These are phyloP conservation scores for Hysterium pulicare DNA, from an alignment of 2,329 filamentous ascomycete genomes.

Conservation along the genomic window DNA sequence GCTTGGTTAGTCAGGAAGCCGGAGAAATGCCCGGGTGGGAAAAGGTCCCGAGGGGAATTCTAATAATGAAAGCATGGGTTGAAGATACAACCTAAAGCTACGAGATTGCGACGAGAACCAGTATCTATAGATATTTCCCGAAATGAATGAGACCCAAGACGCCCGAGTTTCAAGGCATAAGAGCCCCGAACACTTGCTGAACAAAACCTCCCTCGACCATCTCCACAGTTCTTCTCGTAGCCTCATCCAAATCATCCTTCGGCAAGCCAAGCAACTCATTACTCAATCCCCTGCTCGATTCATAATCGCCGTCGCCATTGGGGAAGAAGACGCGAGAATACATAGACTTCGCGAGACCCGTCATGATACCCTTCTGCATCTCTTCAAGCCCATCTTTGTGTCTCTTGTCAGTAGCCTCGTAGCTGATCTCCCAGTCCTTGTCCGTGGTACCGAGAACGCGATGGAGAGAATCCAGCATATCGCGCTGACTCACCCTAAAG, in stretches of 20 bases:
- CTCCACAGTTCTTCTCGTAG: slow-evolving; percentile 50
- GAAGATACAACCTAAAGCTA: too few relatives aligned
- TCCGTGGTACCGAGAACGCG: slow-evolving; percentile 57
- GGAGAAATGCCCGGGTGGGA: too few relatives aligned
- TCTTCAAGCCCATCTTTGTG: slow-evolving; percentile 47
- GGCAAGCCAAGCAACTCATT: slow-evolving; percentile 58
- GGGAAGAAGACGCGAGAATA: slow-evolving; percentile 54
- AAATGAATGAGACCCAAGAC: too few relatives aligned
- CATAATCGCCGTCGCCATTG: slow-evolving; percentile 23
- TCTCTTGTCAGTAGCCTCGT: slow-evolving; percentile 47
- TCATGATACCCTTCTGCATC: slow-evolving; percentile 37
- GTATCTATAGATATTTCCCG: too few relatives aligned
- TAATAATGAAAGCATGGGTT: too few relatives aligned
- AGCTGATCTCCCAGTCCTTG: slow-evolving; percentile 57
- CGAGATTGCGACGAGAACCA: too few relatives aligned
- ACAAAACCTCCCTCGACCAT: slow-evolving; percentile 40
- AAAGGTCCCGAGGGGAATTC: too few relatives aligned
- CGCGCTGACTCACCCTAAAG: slow-evolving; percentile 59
- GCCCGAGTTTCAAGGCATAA: too few relatives aligned
- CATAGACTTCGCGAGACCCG: slow-evolving; percentile 50
- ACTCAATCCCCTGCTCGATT: slow-evolving; percentile 36
- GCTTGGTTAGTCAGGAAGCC: too few relatives aligned
- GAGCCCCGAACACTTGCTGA: too few relatives aligned
- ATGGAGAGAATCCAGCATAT: slow-evolving; percentile 62
- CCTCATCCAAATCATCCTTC: slow-evolving; percentile 57